phyloP scores from a whole-genome alignment of 2,329 filamentous ascomycete genomes.

The Epichloe hybrida region DNA sequence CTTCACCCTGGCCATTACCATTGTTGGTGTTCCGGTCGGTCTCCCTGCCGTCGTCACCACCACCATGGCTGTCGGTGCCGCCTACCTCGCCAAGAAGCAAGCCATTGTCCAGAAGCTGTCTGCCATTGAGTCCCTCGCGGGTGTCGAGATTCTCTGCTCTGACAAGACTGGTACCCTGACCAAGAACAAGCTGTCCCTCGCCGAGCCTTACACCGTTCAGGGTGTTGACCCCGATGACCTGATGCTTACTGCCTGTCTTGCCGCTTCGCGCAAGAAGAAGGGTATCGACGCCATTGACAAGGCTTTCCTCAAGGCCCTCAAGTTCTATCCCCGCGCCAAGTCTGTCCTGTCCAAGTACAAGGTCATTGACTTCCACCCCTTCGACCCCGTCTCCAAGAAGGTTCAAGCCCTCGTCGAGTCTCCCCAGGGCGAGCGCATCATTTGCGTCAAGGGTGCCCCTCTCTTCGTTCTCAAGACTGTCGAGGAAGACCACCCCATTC shows the following conservation, averaged over 20 bases:
- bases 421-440: constrained; percentile 69
- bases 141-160: constrained; percentile 83
- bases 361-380: constrained; percentile 73
- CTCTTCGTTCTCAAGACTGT: constrained; percentile 79
- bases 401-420: constrained; percentile 74
- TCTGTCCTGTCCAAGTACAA: constrained; percentile 68
- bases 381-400: constrained; percentile 90
- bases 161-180: constrained; percentile 81
- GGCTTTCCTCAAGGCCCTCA: constrained; percentile 78
- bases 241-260: constrained; percentile 83
- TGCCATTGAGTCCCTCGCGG: constrained; percentile 81
- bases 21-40: constrained; percentile 86
- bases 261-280: constrained; percentile 88
- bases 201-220: constrained; percentile 70
- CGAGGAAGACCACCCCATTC: constrained; percentile 69
- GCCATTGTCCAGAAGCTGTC: constrained; percentile 88
- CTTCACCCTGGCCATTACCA: constrained; percentile 79
- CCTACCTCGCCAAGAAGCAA: constrained; percentile 83
- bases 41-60: constrained; percentile 87
- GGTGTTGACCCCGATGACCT: constrained; percentile 78
- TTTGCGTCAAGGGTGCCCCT: constrained; percentile 84
- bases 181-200: constrained; percentile 84
- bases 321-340: constrained; percentile 74
- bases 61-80: constrained; percentile 87
- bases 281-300: constrained; percentile 92